Base-by-base conservation (phyloP, 805 yeast genomes). In the Blastobotrys mokoenaii region DNA sequence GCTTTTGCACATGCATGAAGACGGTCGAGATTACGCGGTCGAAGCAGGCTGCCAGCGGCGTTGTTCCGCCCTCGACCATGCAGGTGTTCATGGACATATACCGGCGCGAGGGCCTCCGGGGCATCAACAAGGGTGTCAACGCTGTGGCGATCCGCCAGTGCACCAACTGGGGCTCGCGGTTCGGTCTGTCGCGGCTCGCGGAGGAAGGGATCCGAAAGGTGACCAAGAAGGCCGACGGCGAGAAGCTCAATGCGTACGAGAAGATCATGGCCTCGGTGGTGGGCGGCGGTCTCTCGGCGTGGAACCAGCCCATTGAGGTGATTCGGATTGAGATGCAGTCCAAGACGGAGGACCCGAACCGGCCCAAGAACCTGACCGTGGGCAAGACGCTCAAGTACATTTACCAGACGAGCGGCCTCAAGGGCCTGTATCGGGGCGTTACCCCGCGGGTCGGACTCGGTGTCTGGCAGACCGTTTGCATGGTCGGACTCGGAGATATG, bases 291-390 rank as follows among this genome's bases (percentile, higher is more conserved):
- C 76, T 93, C 53, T 80, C 90, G 48, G 96, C 97, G 14, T 93
- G 98, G 97, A 93, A 93, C 69, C 98, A 93, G 70, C 98, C 97
- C 34, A 88, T 93, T 59, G 98, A 93, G 70, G 98, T 93, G 45
- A 84, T 89, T 54, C 80, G 98, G 67, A 95, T 93, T 15, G 98
- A 93, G 69, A 88, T 93, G 97, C 98, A 93, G 70, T 83, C 95
- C 46, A 83, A 84, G 71, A 87, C 89, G n/a, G 70, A 66, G 41
- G 97, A 90, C 68, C 96, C 97, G 56, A 87, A 87, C 63, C 82
- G 97, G 69, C 98, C 97, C 48, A 83, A 85, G 70, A 89, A 90
- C 51, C 73, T 90, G 64, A 77, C 83, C 44, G 95, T 93, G 27
- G 61, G 71, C 6, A 73, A 80, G 43, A 82, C 97, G 30, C 76